These are phyloP conservation scores for Fonsecaea erecta DNA, from an alignment of 2,329 filamentous ascomycete genomes.

Conservation along the genomic window DNA sequence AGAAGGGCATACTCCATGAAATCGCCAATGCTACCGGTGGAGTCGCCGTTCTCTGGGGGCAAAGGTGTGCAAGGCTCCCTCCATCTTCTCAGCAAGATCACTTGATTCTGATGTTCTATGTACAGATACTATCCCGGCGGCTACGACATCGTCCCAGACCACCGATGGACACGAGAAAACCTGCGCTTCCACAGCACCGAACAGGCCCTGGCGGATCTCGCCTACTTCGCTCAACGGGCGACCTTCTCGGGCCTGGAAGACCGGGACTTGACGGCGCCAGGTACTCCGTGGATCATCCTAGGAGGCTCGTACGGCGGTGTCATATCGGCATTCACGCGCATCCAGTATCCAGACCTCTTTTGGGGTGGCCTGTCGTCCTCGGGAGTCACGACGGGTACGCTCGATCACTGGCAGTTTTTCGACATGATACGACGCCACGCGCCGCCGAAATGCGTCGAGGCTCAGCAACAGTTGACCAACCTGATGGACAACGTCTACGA, in stretches of 20 bases:
- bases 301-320: slow-evolving; percentile 83
- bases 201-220: slow-evolving; percentile 78
- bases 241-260: slow-evolving; percentile 72
- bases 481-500: slow-evolving; percentile 62
- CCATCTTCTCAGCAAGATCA: slow-evolving; percentile 43
- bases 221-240: slow-evolving; percentile 76
- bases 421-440: slow-evolving; percentile 61
- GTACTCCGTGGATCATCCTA: slow-evolving; percentile 75
- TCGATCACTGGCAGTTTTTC: slow-evolving; percentile 72
- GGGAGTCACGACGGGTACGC: slow-evolving; percentile 75
- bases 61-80: slow-evolving; percentile 58
- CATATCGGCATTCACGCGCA: slow-evolving; percentile 75
- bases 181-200: slow-evolving; percentile 82
- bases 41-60: slow-evolving; percentile 78
- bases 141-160: slow-evolving; percentile 66
- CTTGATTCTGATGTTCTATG: slow-evolving; percentile 69
- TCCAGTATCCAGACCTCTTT: slow-evolving; percentile 76
- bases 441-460: slow-evolving; percentile 66
- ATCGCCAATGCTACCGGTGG: slow-evolving; percentile 73
- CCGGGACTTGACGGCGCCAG: slow-evolving; percentile 66
- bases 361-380: slow-evolving; percentile 81
- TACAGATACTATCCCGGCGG: slow-evolving; percentile 72
- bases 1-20: slow-evolving; percentile 76
- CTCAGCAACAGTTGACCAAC: slow-evolving; percentile 64
- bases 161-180: slow-evolving; percentile 68